Base-by-base conservation (phyloP, 208 protist genomes). In the Perkinsela sp. region DNA sequence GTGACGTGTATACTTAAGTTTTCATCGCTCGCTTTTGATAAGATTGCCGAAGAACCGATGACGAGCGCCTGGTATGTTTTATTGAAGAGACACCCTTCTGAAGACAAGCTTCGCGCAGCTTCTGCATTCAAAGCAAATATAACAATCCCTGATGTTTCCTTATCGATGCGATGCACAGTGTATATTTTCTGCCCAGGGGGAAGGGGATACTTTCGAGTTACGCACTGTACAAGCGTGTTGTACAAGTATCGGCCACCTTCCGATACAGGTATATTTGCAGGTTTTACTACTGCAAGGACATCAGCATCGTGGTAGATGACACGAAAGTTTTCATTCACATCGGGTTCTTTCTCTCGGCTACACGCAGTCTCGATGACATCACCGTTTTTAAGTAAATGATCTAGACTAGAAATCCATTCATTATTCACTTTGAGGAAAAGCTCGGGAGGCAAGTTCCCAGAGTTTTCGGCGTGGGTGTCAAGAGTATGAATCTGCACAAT, bases 141-240 rank as follows among this genome's bases (percentile, higher is more conserved):
- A 30, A 89, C 74, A 1, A 87, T 69, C 22, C 86, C 86, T 1
- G 83, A 88, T 28, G 86, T 91, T 69, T 91, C 83, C 77, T 89
- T 89, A 72, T 91, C 86, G 6, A 91, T 73, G 1, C 86, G 83
- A 67, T 91, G 86, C 15, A 89, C 79, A 0, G 78, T 78, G 69
- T 74, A 82, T 31, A 78, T 69, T 13, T 57, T 57, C 40, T 57
- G 40, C 13, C 40, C 40, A 57, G 40, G 40, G 40, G 22, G 22
- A n/a, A 57, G 40, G 22, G 13, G 40, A 57, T 57, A 57, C 13
- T 6, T 57, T 57, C 79, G 75, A 22, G 72, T 70, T 0, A 89
- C 71, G 6, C 87, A 67, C 48, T 72, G 74, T 15, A 83, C 70
- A 0, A 92, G 75, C 6, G 84, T 90, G 74, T 92, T 88, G 68